Evolutionary conservation across 768 basidiomycete species (phyloP).

Genomic region (Nidularia pulvinata): DNA sequence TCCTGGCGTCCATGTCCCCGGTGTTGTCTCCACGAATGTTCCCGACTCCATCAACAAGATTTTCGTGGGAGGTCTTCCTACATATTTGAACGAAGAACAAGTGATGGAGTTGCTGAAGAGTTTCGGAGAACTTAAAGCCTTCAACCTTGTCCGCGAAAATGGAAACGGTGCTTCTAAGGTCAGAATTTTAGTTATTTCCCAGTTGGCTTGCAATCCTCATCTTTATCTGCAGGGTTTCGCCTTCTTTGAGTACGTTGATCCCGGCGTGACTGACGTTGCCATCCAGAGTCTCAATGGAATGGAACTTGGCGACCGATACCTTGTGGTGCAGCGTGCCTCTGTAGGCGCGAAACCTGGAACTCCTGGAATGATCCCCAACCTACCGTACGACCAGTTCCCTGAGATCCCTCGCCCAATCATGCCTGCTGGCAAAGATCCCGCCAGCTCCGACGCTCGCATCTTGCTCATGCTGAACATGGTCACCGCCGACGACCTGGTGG

Average conservation of each 20-base stretch:
- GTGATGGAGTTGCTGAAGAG: conserved; percentile 97
- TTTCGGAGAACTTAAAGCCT: conserved; percentile 96
- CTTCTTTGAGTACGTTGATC: conserved; percentile 98
- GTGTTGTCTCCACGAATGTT: conserved; percentile 95
- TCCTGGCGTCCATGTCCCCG: conserved; percentile 83
- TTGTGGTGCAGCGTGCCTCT: conserved; percentile 96
- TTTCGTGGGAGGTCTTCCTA: conserved; percentile 94
- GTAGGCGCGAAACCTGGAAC: conserved; percentile 84
- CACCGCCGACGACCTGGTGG: conserved; percentile 84
- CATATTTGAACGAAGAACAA: conserved; percentile 97
- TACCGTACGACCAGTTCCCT: conserved; percentile 81
- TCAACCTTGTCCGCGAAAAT: conserved; percentile 97
- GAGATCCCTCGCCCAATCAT: conserved; percentile 88
- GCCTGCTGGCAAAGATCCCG: conserved; percentile 71
- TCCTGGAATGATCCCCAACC: conserved; percentile 60
- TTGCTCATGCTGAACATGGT: conserved; percentile 99
- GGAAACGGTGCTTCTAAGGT: conserved; percentile 90
- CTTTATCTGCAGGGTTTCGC: conserved; percentile 80
- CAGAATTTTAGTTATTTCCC: conserved; percentile 1
- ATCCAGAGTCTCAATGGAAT: conserved; percentile 97
- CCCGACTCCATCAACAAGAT: conserved; percentile 98
- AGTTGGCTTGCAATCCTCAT: conserved; percentile 1
- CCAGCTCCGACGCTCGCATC: conserved; percentile 67
- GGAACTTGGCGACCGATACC: conserved; percentile 94
- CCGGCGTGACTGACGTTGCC: conserved; percentile 88